Conservation (phyloP, 345 rosid species). For the Salix caprea region DNA sequence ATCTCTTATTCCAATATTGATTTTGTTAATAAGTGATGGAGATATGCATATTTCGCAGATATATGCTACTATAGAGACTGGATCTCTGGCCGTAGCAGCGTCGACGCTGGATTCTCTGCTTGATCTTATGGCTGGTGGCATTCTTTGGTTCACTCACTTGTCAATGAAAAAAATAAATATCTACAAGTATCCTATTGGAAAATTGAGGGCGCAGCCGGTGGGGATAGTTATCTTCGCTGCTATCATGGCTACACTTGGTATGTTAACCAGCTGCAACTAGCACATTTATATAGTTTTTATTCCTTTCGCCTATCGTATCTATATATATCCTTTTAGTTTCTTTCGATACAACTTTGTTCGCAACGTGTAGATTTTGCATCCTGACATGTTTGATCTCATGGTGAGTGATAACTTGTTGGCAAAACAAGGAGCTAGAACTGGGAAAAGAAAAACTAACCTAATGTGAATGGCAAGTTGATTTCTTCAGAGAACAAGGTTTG, state of each 20-base stretch:
- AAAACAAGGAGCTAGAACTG: too few species aligned
- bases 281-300: too few species aligned
- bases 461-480: not conserved
- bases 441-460: too few species aligned
- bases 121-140: conserved; percentile 92
- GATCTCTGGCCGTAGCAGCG: conserved; percentile 90
- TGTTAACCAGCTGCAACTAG: not conserved
- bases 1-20: too few species aligned
- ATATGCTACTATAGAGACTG: conserved; percentile 79
- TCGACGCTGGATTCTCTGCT: conserved; percentile 90
- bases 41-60: conserved; percentile 36
- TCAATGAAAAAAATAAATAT: conserved; percentile 82
- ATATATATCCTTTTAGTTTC: not conserved
- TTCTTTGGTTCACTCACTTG: conserved; percentile 86
- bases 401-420: too few species aligned
- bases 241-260: conserved; percentile 91
- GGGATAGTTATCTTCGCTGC: conserved; percentile 90
- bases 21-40: too few species aligned
- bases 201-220: conserved; percentile 88
- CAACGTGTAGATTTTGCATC: too few species aligned
- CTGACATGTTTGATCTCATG: not conserved
- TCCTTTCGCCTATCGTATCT: not conserved
- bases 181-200: conserved; percentile 86
- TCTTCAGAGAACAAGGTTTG: too few species aligned
- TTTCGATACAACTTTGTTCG: too few species aligned